phyloP scores from a whole-genome alignment of 805 yeast genomes.

The Suhomyces prunicola region DNA sequence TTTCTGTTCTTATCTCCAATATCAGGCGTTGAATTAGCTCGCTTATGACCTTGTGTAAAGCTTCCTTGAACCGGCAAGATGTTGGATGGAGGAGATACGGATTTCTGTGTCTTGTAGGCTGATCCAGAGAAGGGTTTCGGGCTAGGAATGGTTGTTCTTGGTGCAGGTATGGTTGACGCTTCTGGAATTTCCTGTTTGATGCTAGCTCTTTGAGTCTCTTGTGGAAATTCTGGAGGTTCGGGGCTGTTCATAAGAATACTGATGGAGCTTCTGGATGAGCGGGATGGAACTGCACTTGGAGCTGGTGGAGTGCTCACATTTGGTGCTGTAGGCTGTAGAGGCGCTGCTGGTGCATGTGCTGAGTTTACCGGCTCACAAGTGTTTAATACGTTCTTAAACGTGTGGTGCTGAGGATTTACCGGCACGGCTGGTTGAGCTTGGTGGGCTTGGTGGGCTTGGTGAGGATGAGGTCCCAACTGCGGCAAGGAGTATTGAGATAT shows the following conservation, averaged over 20 bases:
- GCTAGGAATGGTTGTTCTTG: neutral
- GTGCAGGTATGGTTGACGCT: conserved; percentile 1
- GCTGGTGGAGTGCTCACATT: neutral
- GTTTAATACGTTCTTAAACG: neutral
- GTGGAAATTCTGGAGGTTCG: neutral
- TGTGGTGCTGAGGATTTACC: neutral
- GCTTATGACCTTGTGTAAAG: conserved; percentile 18
- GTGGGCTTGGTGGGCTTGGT: neutral
- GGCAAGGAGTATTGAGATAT: neutral
- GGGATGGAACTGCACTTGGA: neutral
- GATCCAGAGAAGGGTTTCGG: neutral
- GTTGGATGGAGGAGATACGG: conserved; percentile 7
- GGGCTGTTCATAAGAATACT: conserved; percentile 13
- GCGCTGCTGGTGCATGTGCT: neutral
- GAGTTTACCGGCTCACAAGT: neutral
- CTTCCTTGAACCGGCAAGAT: conserved; percentile 17
- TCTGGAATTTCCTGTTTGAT: neutral
- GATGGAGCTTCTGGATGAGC: conserved; percentile 8
- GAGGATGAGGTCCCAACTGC: neutral
- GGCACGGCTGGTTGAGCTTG: neutral
- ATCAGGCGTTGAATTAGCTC: conserved; percentile 23
- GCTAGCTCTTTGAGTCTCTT: neutral
- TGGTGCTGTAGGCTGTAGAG: neutral
- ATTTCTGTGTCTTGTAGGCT: conserved; percentile 2
- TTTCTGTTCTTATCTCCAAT: neutral